Percentiles rank a stretch among this genome's conserved stretches.
Conservation (phyloP, 352 stramenopile genomes). For the Globisporangium spinosum region DNA sequence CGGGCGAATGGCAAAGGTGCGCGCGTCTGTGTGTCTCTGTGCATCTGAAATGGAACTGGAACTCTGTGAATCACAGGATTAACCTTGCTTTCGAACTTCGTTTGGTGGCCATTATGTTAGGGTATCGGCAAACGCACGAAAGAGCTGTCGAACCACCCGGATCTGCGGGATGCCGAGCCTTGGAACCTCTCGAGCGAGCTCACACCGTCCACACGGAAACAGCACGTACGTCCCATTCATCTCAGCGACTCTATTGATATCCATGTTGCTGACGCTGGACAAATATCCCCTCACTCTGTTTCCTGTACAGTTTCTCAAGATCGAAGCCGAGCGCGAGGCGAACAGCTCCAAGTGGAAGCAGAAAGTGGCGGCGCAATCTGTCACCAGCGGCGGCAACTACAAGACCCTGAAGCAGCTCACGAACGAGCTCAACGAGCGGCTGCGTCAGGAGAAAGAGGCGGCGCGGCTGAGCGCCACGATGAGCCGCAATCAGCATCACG, state of each 20-base stretch:
- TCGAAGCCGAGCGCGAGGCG: constrained; percentile 29
- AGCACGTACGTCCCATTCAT: constrained; percentile 34
- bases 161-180: constrained; percentile 43
- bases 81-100: neutral
- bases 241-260: neutral
- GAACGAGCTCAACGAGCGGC: constrained; percentile 41
- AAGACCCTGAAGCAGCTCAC: constrained; percentile 53
- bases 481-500: neutral
- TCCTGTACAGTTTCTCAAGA: constrained; percentile 25
- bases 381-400: constrained; percentile 24
- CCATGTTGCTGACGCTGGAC: neutral
- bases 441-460: constrained; percentile 46
- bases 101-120: constrained; percentile 13
- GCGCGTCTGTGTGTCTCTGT: constrained; percentile 10
- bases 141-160: constrained; percentile 74
- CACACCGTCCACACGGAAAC: constrained; percentile 34
- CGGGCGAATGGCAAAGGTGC: constrained; percentile 53
- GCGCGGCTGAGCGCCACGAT: constrained; percentile 15
- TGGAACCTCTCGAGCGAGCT: constrained; percentile 71
- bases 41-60: neutral
- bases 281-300: neutral
- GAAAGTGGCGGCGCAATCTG: constrained; percentile 25
- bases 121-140: constrained; percentile 70
- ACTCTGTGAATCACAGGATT: neutral
- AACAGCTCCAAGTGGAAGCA: constrained; percentile 56